A percentile compares a stretch with the other conserved stretches of the same genome.
Conservation (phyloP, 2,329 filamentous ascomycete genomes). For the Talaromyces sp. region DNA sequence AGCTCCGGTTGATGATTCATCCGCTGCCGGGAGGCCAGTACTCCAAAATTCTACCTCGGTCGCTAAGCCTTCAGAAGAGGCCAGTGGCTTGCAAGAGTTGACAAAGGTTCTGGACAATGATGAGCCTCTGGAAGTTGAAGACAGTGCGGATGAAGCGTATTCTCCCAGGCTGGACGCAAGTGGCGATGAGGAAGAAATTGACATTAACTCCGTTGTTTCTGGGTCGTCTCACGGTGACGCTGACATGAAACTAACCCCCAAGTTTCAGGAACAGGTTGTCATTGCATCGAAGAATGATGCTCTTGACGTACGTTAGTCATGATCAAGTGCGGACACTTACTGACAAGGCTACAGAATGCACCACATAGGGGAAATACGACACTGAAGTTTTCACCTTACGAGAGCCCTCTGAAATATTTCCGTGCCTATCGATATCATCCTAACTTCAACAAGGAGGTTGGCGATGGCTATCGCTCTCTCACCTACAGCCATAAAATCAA, state of each 20-base stretch:
- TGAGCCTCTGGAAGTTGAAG: conserved; percentile 49
- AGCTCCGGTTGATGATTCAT: neutral
- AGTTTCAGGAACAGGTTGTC: conserved; percentile 24
- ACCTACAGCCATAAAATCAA: conserved; percentile 94
- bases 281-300: conserved; percentile 22
- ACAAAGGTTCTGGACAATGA: conserved; percentile 48
- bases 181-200: conserved; percentile 23
- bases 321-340: conserved; percentile 17
- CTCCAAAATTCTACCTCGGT: neutral
- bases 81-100: conserved; percentile 21
- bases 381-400: conserved; percentile 60
- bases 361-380: conserved; percentile 15
- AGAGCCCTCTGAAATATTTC: conserved; percentile 77
- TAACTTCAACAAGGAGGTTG: conserved; percentile 62
- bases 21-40: neutral
- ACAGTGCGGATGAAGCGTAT: conserved; percentile 20
- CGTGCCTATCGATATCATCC: conserved; percentile 89
- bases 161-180: conserved; percentile 17
- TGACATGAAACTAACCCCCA: conserved; percentile 29
- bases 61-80: neutral
- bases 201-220: conserved; percentile 19
- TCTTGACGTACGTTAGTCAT: conserved; percentile 28
- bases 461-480: conserved; percentile 77
- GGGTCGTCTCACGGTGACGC: conserved; percentile 16
- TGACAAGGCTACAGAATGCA: conserved; percentile 27